Conservation (phyloP, 2,329 filamentous ascomycete species). For the Penicillium oxalicum region DNA sequence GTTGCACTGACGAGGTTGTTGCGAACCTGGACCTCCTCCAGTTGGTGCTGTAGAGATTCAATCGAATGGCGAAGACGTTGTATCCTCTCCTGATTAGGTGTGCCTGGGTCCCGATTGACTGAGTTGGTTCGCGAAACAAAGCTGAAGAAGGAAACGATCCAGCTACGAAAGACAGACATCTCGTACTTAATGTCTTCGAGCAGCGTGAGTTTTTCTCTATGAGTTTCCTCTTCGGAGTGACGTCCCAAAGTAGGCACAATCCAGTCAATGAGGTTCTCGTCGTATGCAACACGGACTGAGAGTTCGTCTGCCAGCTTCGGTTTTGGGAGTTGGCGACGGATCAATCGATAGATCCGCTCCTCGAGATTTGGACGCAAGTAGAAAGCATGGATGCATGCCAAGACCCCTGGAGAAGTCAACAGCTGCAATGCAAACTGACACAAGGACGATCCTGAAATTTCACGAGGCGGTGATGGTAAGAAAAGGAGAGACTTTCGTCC, state of each 20-base stretch:
- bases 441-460: conserved; percentile 25
- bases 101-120: conserved; percentile 6
- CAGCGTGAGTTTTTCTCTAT: conserved; percentile 33
- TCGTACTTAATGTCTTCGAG: conserved; percentile 36
- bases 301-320: conserved; percentile 37
- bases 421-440: conserved; percentile 22
- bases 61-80: conserved; percentile 27
- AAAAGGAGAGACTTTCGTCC: conserved; percentile 30
- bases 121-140: conserved; percentile 12
- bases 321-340: conserved; percentile 39
- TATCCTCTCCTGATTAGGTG: conserved; percentile 19
- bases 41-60: conserved; percentile 27
- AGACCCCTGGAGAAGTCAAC: conserved; percentile 31
- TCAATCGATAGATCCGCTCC: conserved; percentile 36
- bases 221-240: conserved; percentile 36
- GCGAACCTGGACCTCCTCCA: conserved; percentile 17
- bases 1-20: conserved; percentile 11
- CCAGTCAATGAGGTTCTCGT: conserved; percentile 42
- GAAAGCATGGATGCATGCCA: conserved; percentile 33
- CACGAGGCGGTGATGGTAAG: conserved; percentile 25
- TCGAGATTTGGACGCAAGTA: conserved; percentile 35
- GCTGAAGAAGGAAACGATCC: conserved; percentile 30
- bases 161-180: conserved; percentile 25
- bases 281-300: conserved; percentile 38
- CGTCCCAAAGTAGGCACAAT: conserved; percentile 37